Base-by-base conservation (phyloP, 2,329 filamentous ascomycete species). In the Pseudogymnoascus sp. region DNA sequence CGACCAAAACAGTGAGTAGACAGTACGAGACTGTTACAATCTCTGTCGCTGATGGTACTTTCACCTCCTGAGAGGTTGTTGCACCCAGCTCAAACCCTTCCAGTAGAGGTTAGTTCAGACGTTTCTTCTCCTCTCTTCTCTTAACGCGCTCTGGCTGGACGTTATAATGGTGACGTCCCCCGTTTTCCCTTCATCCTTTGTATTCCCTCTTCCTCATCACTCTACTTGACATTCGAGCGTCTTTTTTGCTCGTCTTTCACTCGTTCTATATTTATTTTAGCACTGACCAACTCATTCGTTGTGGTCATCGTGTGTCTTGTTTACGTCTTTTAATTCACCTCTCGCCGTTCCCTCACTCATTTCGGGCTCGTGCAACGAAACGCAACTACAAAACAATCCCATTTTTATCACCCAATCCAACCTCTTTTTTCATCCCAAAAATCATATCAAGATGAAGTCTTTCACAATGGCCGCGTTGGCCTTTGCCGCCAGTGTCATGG, bases 201-300 rank as follows among this genome's bases (percentile, higher is more conserved):
- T 52, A 30, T 52, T 30, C 26, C 26, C 15, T 19, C 45, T 26
- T 52, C 45, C n/a, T n/a, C 30, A 48, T 18, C 21, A 26, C 45
- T n/a, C 13, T 30, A 30, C 26, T 30, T 19, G 45, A 52, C 41
- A 52, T 33, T 52, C 45, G 45, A 52, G 45, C 45, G 26, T 19
- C 45, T 52, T 52, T 52, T 52, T 30, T 52, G 45, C 45, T 52
- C 45, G 45, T 52, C 45, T 52, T 52, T 52, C 45, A 52, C 45
- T 52, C 45, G 45, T 52, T 52, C 45, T 18, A 28, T 30, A 2
- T 30, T 18, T 52, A 12, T 52, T 52, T 52, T 26, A 52, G 15
- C 15, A 26, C 41, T 52, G 45, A 6, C 26, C 45, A 52, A 52
- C 26, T 52, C 45, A 52, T 52, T 52, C 45, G 45, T 52, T 52